Percentiles rank a stretch among this genome's conserved stretches.
Evolutionary conservation across 805 yeast species (phyloP).

Genomic region (Zygosaccharomyces rouxii): DNA sequence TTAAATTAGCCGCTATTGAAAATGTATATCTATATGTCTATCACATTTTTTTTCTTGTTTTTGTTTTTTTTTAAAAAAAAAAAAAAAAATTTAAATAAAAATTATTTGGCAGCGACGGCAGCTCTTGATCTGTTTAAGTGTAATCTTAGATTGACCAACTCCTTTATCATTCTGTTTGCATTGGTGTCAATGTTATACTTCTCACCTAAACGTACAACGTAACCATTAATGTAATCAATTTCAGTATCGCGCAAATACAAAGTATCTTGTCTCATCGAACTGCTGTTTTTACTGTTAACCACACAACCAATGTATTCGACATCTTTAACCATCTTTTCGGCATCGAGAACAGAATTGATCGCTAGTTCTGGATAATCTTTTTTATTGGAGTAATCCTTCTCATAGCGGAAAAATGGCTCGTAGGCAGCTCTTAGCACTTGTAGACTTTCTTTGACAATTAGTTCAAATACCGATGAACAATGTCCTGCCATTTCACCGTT

Average conservation of each 20-base stretch:
- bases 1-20: not conserved
- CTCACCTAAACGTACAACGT: conserved; percentile 53
- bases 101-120: not conserved
- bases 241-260: conserved; percentile 57
- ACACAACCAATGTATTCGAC: conserved; percentile 42
- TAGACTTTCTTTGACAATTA: conserved; percentile 36
- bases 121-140: conserved; percentile 27
- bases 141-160: conserved; percentile 36
- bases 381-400: conserved; percentile 16
- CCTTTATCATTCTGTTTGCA: conserved; percentile 33
- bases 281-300: conserved; percentile 51
- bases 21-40: not conserved
- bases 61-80: not conserved
- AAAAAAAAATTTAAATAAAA: too few species aligned
- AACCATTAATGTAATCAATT: conserved; percentile 81
- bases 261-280: conserved; percentile 54
- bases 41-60: not conserved
- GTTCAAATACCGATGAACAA: conserved; percentile 35
- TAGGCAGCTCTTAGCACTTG: conserved; percentile 30
- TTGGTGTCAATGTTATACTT: conserved; percentile 36
- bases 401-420: conserved; percentile 30
- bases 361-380: conserved; percentile 30
- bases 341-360: conserved; percentile 29
- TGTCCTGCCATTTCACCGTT: conserved; percentile 71
- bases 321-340: conserved; percentile 33